Conservation (phyloP, 2,329 filamentous ascomycete species). For the Paradendryphiella salina region DNA sequence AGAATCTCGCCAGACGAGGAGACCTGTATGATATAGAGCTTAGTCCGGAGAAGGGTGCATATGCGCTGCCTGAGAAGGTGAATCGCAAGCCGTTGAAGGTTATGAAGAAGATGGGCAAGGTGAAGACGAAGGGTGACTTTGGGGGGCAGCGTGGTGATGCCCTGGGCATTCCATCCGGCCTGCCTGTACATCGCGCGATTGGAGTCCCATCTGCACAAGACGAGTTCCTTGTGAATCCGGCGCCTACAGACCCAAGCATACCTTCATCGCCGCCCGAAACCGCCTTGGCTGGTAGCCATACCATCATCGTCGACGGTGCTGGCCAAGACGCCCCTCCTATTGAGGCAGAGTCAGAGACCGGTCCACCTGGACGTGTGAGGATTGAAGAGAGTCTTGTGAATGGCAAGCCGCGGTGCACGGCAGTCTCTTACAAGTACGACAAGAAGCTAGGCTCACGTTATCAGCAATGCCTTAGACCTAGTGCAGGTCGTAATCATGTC, state of each 20-base stretch:
- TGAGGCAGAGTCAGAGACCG: neutral
- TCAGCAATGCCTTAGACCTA: conserved; percentile 10
- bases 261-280: neutral
- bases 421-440: conserved; percentile 8
- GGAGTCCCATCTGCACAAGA: neutral
- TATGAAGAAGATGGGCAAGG: conserved; percentile 5
- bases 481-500: neutral
- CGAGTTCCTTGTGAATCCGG: neutral
- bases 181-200: neutral
- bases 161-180: neutral
- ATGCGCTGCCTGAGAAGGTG: conserved; percentile 11
- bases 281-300: neutral
- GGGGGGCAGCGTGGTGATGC: neutral
- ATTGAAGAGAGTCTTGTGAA: conserved; percentile 1
- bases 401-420: conserved; percentile 13
- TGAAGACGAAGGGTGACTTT: neutral
- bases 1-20: conserved; percentile 13
- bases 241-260: neutral
- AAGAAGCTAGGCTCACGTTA: conserved; percentile 1
- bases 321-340: neutral
- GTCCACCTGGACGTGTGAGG: neutral
- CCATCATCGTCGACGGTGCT: neutral
- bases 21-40: conserved; percentile 26
- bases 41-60: conserved; percentile 26
- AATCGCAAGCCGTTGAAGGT: conserved; percentile 17